These are phyloP conservation scores for Metarhizium sp. DNA, from an alignment of 2,329 filamentous ascomycete species.

Conservation along the genomic window DNA sequence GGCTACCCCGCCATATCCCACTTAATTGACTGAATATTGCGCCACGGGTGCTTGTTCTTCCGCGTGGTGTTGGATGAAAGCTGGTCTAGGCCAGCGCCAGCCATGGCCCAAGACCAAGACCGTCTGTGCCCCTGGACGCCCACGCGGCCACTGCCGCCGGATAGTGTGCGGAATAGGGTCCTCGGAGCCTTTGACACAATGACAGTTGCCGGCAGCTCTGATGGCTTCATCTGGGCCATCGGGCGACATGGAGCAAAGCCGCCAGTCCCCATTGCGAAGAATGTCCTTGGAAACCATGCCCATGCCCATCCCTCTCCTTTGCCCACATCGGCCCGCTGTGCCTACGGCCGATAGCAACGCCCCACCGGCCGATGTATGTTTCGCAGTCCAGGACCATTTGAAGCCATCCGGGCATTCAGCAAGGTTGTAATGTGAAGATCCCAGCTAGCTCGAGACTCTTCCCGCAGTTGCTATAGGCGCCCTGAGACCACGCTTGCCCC, in stretches of 20 bases:
- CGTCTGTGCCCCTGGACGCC: conserved; percentile 1
- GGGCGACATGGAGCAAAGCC: background rate
- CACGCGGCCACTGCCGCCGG: conserved; percentile 1
- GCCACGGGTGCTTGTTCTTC: background rate
- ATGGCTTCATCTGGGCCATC: background rate
- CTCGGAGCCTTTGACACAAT: background rate
- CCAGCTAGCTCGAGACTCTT: background rate
- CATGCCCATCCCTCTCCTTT: background rate
- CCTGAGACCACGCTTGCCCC: background rate
- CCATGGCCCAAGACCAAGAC: background rate
- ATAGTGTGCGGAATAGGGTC: background rate
- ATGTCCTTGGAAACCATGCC: background rate
- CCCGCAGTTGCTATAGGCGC: background rate
- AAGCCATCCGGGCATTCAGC: background rate
- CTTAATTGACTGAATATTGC: background rate
- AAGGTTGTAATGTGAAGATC: background rate
- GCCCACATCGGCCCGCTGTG: conserved; percentile 3
- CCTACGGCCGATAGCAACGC: conserved; percentile 1
- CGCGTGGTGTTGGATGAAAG: background rate
- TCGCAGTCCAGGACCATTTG: background rate
- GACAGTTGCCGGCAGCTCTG: background rate
- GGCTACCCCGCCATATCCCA: conserved; percentile 2
- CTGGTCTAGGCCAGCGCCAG: background rate
- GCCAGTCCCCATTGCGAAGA: background rate
- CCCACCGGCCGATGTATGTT: background rate